Base-by-base conservation (phyloP, 2,329 filamentous ascomycete genomes). In the Capronia epimyces region DNA sequence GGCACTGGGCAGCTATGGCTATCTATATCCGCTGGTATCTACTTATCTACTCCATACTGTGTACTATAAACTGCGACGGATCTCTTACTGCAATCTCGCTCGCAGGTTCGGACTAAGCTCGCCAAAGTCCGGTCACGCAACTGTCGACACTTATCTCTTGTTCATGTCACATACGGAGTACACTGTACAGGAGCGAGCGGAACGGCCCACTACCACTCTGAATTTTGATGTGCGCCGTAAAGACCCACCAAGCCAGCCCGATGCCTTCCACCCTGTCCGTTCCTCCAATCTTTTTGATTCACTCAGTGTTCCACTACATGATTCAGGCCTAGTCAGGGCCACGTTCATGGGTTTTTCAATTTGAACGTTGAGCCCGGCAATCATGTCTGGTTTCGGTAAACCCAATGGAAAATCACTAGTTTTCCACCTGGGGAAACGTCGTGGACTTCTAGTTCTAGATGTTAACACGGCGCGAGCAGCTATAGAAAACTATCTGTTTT, bases 331-430 rank as follows among this genome's bases (percentile, higher is more conserved):
- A 8, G 16, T 7, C 12, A 5, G 18, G 34, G 6, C 15, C 15
- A n/a, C 18, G 5, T 37, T 13, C 8, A 5, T 20, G 34, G 18
- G 6, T 37, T 12, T 37, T 18, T n/a, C 34, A 18, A 20, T 29
- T 16, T 37, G n/a, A n/a, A 9, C 34, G 16, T 20, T 20, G 34
- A 18, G 7, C 15, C 34, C 12, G 34, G 3, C 16, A 7, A 7
- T 21, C 44, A 13, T 20, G 24, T 16, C 10, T 34, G 46, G 24
- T 42, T 49, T 24, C 36, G 37, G 40, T 13, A 12, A 12, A 32
- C n/a, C 21, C 46, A 36, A 24, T 49, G 21, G 27, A 49, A 42
- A 24, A 29, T 49, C 45, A 21, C 27, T 49, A 49, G 46, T 39
- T 46, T 37, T 41, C 21, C 3, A 24, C 6, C 34, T 3, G 31